phyloP scores from a whole-genome alignment of 306 rosid genomes.

The Citrullus colocynthis region DNA sequence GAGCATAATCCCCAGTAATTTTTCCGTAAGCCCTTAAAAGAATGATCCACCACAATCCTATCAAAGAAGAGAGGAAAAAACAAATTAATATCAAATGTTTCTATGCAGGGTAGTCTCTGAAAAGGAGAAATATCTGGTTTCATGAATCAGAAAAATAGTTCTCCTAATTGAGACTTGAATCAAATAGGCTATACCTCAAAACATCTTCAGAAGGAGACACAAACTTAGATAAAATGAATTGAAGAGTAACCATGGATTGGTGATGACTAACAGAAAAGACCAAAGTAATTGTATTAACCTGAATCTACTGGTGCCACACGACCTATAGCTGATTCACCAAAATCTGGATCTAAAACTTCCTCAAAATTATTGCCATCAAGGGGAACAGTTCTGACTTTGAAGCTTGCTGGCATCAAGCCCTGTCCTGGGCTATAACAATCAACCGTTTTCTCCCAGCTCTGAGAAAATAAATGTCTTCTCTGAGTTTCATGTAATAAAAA shows the following conservation, averaged over 20 bases:
- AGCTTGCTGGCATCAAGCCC: constrained; percentile 99
- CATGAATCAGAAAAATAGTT: not conserved
- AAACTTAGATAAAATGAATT: not conserved
- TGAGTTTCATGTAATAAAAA: not conserved
- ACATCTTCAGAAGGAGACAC: not conserved
- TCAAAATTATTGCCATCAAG: constrained; percentile 33
- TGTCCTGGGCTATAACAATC: constrained; percentile 97
- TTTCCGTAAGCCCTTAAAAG: constrained; percentile 83
- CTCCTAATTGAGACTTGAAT: not conserved
- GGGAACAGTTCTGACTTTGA: constrained; percentile 59
- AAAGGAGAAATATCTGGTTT: not conserved
- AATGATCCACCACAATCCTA: constrained; percentile 98
- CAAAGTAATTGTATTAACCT: constrained; percentile 30
- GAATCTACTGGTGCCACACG: constrained; percentile 99
- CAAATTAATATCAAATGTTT: not conserved
- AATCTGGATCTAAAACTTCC: constrained; percentile 95
- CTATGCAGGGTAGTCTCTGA: not conserved
- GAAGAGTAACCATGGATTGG: not conserved
- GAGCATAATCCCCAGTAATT: constrained; percentile 62
- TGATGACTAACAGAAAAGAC: not conserved
- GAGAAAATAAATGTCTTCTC: not conserved
- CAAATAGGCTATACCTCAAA: not conserved
- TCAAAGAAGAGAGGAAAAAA: not conserved
- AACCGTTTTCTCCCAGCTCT: constrained; percentile 99
- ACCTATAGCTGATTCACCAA: constrained; percentile 99